phyloP scores from a whole-genome alignment of 2,329 filamentous ascomycete genomes.

The Penicillium verrucosum region DNA sequence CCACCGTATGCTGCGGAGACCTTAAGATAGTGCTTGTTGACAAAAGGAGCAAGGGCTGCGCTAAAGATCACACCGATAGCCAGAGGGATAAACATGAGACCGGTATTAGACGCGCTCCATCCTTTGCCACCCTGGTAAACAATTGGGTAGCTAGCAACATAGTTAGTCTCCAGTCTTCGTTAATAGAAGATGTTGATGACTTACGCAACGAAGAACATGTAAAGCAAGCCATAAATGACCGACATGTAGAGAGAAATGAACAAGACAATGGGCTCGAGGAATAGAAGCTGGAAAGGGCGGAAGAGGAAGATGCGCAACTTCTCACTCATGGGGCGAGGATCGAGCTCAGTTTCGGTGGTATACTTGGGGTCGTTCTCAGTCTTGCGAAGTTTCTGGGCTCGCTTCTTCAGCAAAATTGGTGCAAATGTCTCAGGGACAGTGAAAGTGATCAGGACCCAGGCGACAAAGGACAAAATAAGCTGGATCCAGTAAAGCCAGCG shows the following conservation, averaged over 20 bases:
- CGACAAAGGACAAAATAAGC: constrained; percentile 66
- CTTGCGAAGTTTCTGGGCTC: constrained; percentile 70
- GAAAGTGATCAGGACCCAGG: constrained; percentile 75
- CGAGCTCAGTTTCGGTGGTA: constrained; percentile 78
- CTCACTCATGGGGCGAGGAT: constrained; percentile 65
- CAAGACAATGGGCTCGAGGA: constrained; percentile 79
- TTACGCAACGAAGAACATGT: constrained; percentile 53
- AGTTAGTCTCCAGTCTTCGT: constrained; percentile 11
- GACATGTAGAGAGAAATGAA: constrained; percentile 83
- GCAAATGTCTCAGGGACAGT: constrained; percentile 90
- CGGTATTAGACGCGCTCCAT: constrained; percentile 69
- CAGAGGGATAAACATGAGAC: constrained; percentile 82
- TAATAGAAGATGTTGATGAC: constrained; percentile 42
- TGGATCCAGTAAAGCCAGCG: constrained; percentile 87
- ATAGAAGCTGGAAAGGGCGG: constrained; percentile 81
- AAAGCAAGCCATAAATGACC: constrained; percentile 57
- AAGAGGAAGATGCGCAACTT: constrained; percentile 71
- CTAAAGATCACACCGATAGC: constrained; percentile 70
- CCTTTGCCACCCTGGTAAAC: constrained; percentile 78
- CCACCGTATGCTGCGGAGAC: constrained; percentile 63
- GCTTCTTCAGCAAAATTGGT: constrained; percentile 67
- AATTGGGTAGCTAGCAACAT: constrained; percentile 43
- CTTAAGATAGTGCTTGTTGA: constrained; percentile 78
- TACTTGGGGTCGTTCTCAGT: constrained; percentile 63
- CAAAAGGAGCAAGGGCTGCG: constrained; percentile 63